phyloP scores from a whole-genome alignment of 1,284 basidiomycete genomes.

The Trametes hirsuta region DNA sequence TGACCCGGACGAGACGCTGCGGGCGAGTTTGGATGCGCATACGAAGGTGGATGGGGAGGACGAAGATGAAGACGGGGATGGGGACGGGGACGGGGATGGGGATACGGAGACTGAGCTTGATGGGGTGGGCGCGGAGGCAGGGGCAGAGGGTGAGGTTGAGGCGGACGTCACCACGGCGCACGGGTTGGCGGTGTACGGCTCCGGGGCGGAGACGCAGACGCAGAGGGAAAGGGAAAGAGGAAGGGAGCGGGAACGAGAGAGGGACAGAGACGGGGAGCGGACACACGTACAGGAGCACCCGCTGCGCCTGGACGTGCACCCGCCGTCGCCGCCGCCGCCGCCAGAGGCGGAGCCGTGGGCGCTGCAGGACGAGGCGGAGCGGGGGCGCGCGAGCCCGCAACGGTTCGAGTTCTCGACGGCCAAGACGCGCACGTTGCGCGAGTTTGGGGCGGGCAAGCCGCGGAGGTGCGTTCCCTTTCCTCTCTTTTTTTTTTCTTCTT shows the following conservation, averaged over 20 bases:
- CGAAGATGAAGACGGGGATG: not conserved
- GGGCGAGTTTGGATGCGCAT: not conserved
- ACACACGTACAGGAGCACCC: constrained; percentile 31
- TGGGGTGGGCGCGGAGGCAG: not conserved
- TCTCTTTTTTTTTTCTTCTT: too few species aligned
- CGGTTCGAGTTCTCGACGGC: constrained; percentile 19
- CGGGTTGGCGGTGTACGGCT: constrained; percentile 20
- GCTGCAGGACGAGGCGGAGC: constrained; percentile 26
- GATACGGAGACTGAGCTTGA: constrained; percentile 12
- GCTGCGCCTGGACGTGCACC: constrained; percentile 40
- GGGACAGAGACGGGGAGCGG: constrained; percentile 7
- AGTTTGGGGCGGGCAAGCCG: constrained; percentile 22
- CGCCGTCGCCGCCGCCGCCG: constrained; percentile 49
- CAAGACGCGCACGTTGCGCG: constrained; percentile 24
- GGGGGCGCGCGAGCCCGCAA: constrained; percentile 21
- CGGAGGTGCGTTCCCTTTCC: constrained; percentile 12
- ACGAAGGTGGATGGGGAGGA: not conserved
- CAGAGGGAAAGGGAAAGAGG: not conserved
- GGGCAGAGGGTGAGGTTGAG: not conserved
- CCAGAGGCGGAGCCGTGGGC: constrained; percentile 49
- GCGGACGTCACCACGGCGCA: constrained; percentile 21
- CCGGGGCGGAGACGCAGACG: not conserved
- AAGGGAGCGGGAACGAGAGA: not conserved
- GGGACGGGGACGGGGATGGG: not conserved
- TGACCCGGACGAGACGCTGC: constrained; percentile 12